phyloP scores from a whole-genome alignment of 2,329 filamentous ascomycete genomes.

The Botrytis pseudocinerea region DNA sequence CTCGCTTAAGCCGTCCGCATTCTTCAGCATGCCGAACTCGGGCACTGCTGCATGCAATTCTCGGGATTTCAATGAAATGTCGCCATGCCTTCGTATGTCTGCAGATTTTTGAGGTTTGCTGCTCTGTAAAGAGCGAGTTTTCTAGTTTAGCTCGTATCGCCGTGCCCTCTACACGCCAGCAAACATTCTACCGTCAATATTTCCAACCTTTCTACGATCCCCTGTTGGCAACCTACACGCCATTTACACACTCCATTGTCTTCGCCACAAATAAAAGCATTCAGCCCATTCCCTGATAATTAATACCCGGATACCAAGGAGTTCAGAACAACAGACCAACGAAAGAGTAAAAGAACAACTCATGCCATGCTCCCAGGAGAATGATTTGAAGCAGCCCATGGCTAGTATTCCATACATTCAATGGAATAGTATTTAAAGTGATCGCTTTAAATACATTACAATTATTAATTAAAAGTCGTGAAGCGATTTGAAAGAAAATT shows the following conservation, averaged over 20 bases:
- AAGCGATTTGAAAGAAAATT: not conserved
- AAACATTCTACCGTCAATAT: not conserved
- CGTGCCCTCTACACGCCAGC: not conserved
- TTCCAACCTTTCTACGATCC: not conserved
- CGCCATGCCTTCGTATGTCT: not conserved
- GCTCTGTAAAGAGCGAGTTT: not conserved
- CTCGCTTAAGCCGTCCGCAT: conserved; percentile 11
- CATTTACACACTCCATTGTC: not conserved
- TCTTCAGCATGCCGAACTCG: not conserved
- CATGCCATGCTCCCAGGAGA: not conserved
- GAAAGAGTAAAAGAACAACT: not conserved
- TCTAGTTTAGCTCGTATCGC: not conserved
- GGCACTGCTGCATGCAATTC: not conserved
- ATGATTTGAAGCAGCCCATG: not conserved
- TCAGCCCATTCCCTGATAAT: fast-evolving
- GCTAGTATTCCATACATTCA: not conserved
- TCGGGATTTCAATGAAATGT: not conserved
- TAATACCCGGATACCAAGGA: not conserved
- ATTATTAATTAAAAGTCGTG: fast-evolving
- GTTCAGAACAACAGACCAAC: no score
- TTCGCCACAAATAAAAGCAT: not conserved
- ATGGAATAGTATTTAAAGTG: not conserved
- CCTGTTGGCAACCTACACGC: not conserved
- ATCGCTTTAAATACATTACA: not conserved
- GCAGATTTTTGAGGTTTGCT: not conserved